Evolutionary conservation across 805 yeast species (phyloP), one percentile per base, ranked within the genome.

Genomic region (Lipomyces chichibuensis): DNA sequence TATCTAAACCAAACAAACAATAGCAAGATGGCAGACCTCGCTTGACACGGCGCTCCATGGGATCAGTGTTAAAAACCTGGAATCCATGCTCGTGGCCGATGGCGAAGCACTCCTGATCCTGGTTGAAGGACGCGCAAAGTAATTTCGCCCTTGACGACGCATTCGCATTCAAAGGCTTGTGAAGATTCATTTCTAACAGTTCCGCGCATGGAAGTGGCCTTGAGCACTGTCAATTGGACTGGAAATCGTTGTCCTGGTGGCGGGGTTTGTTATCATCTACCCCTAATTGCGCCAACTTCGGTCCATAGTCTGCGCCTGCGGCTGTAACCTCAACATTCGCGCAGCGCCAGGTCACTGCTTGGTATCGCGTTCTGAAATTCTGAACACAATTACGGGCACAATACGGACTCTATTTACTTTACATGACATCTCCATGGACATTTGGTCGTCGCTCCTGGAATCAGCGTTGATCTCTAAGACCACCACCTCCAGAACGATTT

Each of bases 91-190:
- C 92, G 69, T 87, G 88, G 62, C 95, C 90, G 32, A 91, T 82
- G 23, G 97, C 91, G 79, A 94, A 92, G 77, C 98, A 94, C 49
- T 92, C 88, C 74, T 87, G 90, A 79, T 93, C 97, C 78, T 92
- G 97, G 78, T 94, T 94, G 82, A 92, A 93, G 32, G 87, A 80
- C 9, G 89, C 87, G 68, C 86, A 83, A 25, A 88, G 80, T 51
- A 88, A 80, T 62, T 65, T 62, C 29, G 68, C 66, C 27, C 69
- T 56, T n/a, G 62, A n/a, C 27, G 72, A 60, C 13, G 61, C 39
- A 11, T 59, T 60, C 9, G 63, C 53, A 29, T 59, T 65, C 39
- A 69, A 35, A 11, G 72, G 72, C 37, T 68, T 65, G 32, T 69
- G 72, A 29, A 69, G 58, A 63, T 68, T 69, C 72, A 69, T 69